Percentiles rank a stretch among this genome's conserved stretches.
Evolutionary conservation across 2,329 filamentous ascomycete species (phyloP).

Genomic region (Neopestalotiopsis sp.): DNA sequence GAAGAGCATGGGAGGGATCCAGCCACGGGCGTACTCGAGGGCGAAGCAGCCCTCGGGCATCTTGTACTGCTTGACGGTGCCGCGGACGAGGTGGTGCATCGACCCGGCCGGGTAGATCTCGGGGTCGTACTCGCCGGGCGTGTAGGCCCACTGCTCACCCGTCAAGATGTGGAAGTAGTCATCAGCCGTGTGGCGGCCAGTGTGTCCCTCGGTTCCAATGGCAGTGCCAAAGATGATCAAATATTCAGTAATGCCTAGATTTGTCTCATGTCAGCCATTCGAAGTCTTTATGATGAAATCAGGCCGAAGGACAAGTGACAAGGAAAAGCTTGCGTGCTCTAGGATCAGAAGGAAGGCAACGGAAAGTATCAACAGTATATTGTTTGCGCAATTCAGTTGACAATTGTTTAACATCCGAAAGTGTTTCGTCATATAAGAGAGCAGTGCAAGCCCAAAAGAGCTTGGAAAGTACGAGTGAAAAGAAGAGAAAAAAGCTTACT

Average conservation of each 20-base stretch:
- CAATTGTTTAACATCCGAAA: slow-evolving; percentile 14
- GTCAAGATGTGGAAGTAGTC: slow-evolving; percentile 93
- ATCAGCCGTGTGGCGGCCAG: slow-evolving; percentile 86
- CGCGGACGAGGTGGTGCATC: slow-evolving; percentile 75
- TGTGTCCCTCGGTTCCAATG: slow-evolving; percentile 86
- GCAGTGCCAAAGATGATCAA: slow-evolving; percentile 87
- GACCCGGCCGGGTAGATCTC: slow-evolving; percentile 73
- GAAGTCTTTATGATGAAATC: neutral
- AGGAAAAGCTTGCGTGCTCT: neutral
- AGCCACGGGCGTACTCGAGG: slow-evolving; percentile 83
- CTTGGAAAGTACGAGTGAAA: neutral
- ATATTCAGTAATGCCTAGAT: slow-evolving; percentile 78
- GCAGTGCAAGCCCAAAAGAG: neutral
- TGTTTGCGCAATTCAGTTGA: slow-evolving; percentile 17
- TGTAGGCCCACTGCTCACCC: slow-evolving; percentile 79
- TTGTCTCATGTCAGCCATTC: neutral
- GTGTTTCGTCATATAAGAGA: slow-evolving; percentile 13
- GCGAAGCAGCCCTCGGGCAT: slow-evolving; percentile 81
- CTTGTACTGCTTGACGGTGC: slow-evolving; percentile 80
- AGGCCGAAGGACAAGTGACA: neutral
- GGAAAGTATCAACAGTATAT: slow-evolving; percentile 11
- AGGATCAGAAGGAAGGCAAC: slow-evolving; percentile 16
- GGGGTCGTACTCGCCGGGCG: slow-evolving; percentile 67
- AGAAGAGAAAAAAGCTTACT: slow-evolving; percentile 55
- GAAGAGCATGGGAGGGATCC: slow-evolving; percentile 92